Conservation (phyloP, 1,139 yeast genomes). For the Debaryomycetaceae sp. region DNA sequence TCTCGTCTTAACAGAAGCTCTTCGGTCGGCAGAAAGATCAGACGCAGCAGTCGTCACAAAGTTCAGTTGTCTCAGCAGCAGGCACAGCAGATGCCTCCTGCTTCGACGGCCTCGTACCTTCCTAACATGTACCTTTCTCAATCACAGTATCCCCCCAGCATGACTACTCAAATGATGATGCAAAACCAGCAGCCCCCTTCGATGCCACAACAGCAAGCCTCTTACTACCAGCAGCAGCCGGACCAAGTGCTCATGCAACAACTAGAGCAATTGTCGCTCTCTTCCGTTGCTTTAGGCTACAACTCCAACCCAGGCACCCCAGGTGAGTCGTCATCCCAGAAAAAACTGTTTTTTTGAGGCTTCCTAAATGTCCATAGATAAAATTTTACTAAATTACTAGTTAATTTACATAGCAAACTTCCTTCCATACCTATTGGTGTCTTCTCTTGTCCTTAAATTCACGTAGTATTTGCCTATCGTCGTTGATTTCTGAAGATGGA, state of each 20-base stretch:
- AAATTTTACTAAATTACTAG: not conserved
- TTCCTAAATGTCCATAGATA: not conserved
- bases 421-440: not conserved
- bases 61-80: constrained; percentile 5
- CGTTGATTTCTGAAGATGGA: no score
- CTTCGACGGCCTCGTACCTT: constrained; percentile 1
- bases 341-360: constrained; percentile 18
- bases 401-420: no score
- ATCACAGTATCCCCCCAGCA: constrained; percentile 3
- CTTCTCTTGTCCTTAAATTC: no score
- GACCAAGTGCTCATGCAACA: constrained; percentile 42
- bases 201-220: constrained; percentile 10
- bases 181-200: constrained; percentile 11
- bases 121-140: constrained; percentile 1
- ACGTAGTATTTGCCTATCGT: no score
- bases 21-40: constrained; percentile 19
- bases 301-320: constrained; percentile 47
- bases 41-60: constrained; percentile 16
- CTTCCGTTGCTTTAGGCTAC: constrained; percentile 50
- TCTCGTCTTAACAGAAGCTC: constrained; percentile 31
- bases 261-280: constrained; percentile 46
- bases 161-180: not conserved
- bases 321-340: constrained; percentile 16
- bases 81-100: constrained; percentile 7
- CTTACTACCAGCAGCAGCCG: constrained; percentile 8